Percentiles rank a stretch among this genome's conserved stretches.
Evolutionary conservation across 2,329 filamentous ascomycete species (phyloP).

Genomic region (Talaromyces sp.): DNA sequence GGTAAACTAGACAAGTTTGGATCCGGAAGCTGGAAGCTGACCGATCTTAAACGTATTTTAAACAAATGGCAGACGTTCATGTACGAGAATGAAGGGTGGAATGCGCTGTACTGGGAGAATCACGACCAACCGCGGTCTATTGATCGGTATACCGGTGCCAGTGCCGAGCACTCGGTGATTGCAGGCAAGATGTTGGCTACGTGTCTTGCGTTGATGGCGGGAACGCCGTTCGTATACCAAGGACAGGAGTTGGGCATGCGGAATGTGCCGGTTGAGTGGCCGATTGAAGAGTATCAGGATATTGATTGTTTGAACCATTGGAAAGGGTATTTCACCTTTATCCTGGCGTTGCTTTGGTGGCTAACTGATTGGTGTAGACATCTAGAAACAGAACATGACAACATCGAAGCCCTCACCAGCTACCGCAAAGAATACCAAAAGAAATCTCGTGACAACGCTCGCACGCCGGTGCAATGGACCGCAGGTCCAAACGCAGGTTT

Average conservation of each 20-base stretch:
- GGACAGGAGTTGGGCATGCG: conserved; percentile 67
- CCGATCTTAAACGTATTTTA: conserved; percentile 53
- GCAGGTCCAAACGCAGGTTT: conserved; percentile 61
- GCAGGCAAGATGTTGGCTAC: conserved; percentile 61
- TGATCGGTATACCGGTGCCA: conserved; percentile 53
- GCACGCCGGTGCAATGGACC: conserved; percentile 71
- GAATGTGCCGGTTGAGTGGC: conserved; percentile 61
- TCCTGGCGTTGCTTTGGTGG: no score
- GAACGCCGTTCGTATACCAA: conserved; percentile 67
- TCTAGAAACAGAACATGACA: conserved; percentile 26
- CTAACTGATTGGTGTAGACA: conserved; percentile 25
- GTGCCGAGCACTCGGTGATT: conserved; percentile 47
- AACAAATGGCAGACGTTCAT: conserved; percentile 59
- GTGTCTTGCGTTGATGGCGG: conserved; percentile 56
- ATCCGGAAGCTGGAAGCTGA: conserved; percentile 47
- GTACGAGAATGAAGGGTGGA: conserved; percentile 61
- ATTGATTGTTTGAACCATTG: conserved; percentile 60
- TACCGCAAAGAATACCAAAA: conserved; percentile 37
- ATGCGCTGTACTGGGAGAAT: conserved; percentile 63
- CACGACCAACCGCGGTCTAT: conserved; percentile 63
- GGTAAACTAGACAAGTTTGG: conserved; percentile 51
- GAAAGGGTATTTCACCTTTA: conserved; percentile 44
- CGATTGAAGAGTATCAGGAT: conserved; percentile 65
- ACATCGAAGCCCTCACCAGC: conserved; percentile 28
- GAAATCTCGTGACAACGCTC: conserved; percentile 61